Base-by-base conservation (phyloP, 495 filamentous ascomycete species). In the Daldinia concentrica region DNA sequence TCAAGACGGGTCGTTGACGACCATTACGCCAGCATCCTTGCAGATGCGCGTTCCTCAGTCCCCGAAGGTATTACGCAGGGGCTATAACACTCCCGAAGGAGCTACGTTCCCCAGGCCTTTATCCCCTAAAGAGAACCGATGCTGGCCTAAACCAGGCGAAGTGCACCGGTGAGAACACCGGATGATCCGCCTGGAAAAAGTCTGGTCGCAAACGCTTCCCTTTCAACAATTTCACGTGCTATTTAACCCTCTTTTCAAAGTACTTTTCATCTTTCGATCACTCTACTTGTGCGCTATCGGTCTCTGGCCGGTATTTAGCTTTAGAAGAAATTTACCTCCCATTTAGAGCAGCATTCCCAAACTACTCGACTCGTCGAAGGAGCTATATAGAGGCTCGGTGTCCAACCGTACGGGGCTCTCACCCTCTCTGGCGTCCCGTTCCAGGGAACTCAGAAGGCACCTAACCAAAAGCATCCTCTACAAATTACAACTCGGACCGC, bases 321-420 rank as follows among this genome's bases (percentile, higher is more conserved):
- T 90, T 88, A 87, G 56, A 64, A 87, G 86, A 85, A 88, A 89
- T 88, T 87, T 90, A 90, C 85, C 86, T 88, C 85, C 83, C 85
- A 87, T 86, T 90, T 52, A 52, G 85, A 90, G 87, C 85, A 88
- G 84, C 85, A 89, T 88, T 88, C 85, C 85, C 83, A 87, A 88
- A 88, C 85, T 88, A 88, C 85, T 87, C 84, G 84, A 89, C 86
- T 89, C 85, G 83, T 88, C 80, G 84, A 88, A 86, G 83, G 81
- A 83, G 84, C 79, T 87, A 86, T 83, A 86, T 82, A 85, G 74
- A 81, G 82, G 78, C 72, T 80, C 72, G 76, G 76, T 80, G 75
- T 71, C 79, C 81, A 78, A 81, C 82, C 77, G 80, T 80, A 88
- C 84, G 84, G 85, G 85, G 83, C 83, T 87, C 81, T 88, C 84